A percentile compares a stretch with the other conserved stretches of the same genome.
Evolutionary conservation across 768 basidiomycete species (phyloP).

Genomic region (Nidularia pulvinata): DNA sequence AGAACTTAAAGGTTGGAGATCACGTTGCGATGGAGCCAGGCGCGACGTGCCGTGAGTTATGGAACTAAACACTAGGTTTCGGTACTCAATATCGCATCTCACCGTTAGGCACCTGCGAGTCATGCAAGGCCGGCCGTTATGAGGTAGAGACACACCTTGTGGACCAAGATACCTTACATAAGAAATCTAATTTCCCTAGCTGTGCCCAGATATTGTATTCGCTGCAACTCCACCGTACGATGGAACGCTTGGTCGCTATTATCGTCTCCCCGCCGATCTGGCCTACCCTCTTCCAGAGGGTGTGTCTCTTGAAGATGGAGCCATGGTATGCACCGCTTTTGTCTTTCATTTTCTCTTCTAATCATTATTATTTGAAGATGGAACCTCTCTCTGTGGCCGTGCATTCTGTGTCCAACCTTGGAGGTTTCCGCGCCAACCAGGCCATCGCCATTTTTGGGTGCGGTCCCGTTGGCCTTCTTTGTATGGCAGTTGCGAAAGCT

Average conservation of each 20-base stretch:
- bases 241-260: constrained; percentile 88
- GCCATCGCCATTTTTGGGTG: constrained; percentile 87
- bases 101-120: constrained; percentile 57
- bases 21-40: constrained; percentile 94
- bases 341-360: constrained; percentile 1
- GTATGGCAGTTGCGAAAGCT: constrained; percentile 96
- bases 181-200: constrained; percentile 31
- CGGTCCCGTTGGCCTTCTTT: constrained; percentile 86
- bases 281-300: constrained; percentile 82
- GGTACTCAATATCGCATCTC: constrained; percentile 2
- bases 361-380: constrained; percentile 47
- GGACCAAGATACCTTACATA: too few species aligned
- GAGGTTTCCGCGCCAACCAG: constrained; percentile 69
- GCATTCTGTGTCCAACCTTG: constrained; percentile 83
- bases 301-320: constrained; percentile 91
- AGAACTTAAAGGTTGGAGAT: constrained; percentile 77
- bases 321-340: constrained; percentile 61
- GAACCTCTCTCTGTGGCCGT: constrained; percentile 94
- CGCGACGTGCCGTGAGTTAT: constrained; percentile 65
- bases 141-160: constrained; percentile 41
- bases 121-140: constrained; percentile 84
- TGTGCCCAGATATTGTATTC: constrained; percentile 85
- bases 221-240: constrained; percentile 95
- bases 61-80: neutral
- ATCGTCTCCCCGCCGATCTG: constrained; percentile 83